Conservation (phyloP, 2,329 filamentous ascomycete species). For the Penicillium sumatraense region DNA sequence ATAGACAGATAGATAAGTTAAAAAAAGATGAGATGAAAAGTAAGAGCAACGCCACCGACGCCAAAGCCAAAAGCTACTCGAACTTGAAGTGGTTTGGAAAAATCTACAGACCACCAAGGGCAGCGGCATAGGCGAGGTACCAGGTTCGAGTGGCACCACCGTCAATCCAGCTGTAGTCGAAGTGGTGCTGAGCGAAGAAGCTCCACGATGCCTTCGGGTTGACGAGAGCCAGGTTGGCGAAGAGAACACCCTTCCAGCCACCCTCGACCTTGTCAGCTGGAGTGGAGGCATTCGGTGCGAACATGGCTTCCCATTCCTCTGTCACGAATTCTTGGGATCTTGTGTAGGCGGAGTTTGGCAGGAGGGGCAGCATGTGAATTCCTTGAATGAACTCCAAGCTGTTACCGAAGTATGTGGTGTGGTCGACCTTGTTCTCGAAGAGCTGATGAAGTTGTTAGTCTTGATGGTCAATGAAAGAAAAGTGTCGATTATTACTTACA, state of each 20-base stretch:
- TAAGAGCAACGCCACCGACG: neutral
- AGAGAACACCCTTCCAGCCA: slow-evolving; percentile 86
- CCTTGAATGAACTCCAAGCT: slow-evolving; percentile 74
- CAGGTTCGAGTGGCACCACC: slow-evolving; percentile 82
- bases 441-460: slow-evolving; percentile 47
- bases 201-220: slow-evolving; percentile 71
- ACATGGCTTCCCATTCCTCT: slow-evolving; percentile 83
- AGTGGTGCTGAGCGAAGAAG: slow-evolving; percentile 72
- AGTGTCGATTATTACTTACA: slow-evolving; percentile 34
- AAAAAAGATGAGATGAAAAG: neutral
- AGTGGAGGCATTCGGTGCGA: slow-evolving; percentile 69
- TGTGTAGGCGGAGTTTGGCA: slow-evolving; percentile 69
- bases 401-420: slow-evolving; percentile 84
- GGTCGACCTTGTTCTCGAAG: slow-evolving; percentile 95
- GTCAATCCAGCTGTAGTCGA: slow-evolving; percentile 69
- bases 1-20: neutral
- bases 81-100: too few relatives aligned
- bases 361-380: slow-evolving; percentile 82
- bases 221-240: slow-evolving; percentile 78
- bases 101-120: neutral
- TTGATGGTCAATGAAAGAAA: neutral
- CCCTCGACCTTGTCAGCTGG: slow-evolving; percentile 61
- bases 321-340: slow-evolving; percentile 71
- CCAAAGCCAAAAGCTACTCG: neutral
- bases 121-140: slow-evolving; percentile 80